phyloP scores from a whole-genome alignment of 768 basidiomycete species.

The Suillus subaureus region DNA sequence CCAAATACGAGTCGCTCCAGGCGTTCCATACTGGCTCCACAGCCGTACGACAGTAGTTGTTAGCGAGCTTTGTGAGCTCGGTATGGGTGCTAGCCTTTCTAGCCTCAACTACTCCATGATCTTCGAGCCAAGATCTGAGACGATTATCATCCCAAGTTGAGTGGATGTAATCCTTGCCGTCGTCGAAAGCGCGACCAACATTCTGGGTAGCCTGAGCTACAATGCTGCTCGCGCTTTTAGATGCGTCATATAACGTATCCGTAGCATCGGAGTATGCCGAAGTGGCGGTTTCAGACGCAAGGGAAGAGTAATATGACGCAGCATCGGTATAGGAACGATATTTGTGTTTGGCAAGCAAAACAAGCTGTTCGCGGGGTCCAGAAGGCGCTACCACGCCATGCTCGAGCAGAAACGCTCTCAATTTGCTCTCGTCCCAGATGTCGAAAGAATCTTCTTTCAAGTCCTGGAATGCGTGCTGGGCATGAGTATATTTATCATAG shows the following conservation, averaged over 20 bases:
- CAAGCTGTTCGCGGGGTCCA: slow-evolving; percentile 77
- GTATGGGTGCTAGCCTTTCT: slow-evolving; percentile 54
- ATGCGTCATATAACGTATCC: slow-evolving; percentile 37
- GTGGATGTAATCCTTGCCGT: slow-evolving; percentile 84
- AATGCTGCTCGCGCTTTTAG: slow-evolving; percentile 42
- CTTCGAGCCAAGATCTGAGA: slow-evolving; percentile 71
- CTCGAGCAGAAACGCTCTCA: slow-evolving; percentile 83
- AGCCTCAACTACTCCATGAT: slow-evolving; percentile 71
- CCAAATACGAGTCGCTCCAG: slow-evolving; percentile 87
- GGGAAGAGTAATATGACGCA: slow-evolving; percentile 54
- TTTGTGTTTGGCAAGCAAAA: slow-evolving; percentile 73
- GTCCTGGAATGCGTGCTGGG: slow-evolving; percentile 63
- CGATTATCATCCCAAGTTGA: slow-evolving; percentile 86
- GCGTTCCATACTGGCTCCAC: slow-evolving; percentile 73
- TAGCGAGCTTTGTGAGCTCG: slow-evolving; percentile 71
- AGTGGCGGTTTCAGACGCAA: slow-evolving; percentile 50
- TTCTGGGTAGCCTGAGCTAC: slow-evolving; percentile 57
- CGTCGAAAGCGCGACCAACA: slow-evolving; percentile 56
- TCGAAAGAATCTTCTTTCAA: slow-evolving; percentile 68
- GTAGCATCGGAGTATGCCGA: slow-evolving; percentile 53
- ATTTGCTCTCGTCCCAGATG: slow-evolving; percentile 80
- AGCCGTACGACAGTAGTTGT: slow-evolving; percentile 62
- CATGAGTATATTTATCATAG: slow-evolving; percentile 60
- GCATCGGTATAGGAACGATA: slow-evolving; percentile 63
- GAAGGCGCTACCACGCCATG: slow-evolving; percentile 86